Conservation (phyloP, 2,329 filamentous ascomycete genomes). For the Nigrograna mackinnonii region DNA sequence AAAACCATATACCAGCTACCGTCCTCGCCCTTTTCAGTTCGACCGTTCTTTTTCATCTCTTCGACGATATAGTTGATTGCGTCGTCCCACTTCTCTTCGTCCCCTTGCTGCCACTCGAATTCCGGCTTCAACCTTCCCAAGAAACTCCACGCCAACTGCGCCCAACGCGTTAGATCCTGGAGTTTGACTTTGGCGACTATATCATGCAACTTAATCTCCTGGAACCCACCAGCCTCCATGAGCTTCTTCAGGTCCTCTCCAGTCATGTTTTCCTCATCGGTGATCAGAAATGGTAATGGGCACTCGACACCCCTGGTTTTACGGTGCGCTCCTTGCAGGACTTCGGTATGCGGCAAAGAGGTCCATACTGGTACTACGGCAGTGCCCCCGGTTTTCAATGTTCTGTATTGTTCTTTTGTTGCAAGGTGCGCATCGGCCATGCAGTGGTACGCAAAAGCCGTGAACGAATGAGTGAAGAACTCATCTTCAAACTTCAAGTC, state of each 20-base stretch:
- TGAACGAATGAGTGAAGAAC: conserved; percentile 9
- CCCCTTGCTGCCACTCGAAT: conserved; percentile 1
- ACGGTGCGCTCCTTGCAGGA: conserved; percentile 5
- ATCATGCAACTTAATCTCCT: not conserved
- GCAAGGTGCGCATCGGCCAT: conserved; percentile 3
- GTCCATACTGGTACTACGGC: conserved; percentile 1
- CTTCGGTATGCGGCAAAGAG: conserved; percentile 3
- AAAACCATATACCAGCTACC: not conserved
- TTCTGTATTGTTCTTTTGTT: conserved; percentile 5
- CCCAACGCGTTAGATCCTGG: conserved; percentile 2
- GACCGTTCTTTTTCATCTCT: conserved; percentile 1
- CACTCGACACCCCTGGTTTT: conserved; percentile 4
- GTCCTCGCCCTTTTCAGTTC: not conserved
- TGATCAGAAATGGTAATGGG: conserved; percentile 2
- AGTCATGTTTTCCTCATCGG: not conserved
- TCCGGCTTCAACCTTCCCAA: not conserved
- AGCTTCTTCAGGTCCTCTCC: not conserved
- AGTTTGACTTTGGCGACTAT: not conserved
- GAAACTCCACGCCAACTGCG: conserved; percentile 4
- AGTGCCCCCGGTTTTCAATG: conserved; percentile 5
- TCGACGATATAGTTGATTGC: conserved; percentile 1
- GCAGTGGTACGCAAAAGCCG: conserved; percentile 7
- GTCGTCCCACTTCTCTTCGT: conserved; percentile 9
- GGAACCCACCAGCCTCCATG: conserved; percentile 2
- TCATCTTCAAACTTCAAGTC: conserved; percentile 4